Conservation (phyloP, 805 yeast species). For the Candida ortonii region DNA sequence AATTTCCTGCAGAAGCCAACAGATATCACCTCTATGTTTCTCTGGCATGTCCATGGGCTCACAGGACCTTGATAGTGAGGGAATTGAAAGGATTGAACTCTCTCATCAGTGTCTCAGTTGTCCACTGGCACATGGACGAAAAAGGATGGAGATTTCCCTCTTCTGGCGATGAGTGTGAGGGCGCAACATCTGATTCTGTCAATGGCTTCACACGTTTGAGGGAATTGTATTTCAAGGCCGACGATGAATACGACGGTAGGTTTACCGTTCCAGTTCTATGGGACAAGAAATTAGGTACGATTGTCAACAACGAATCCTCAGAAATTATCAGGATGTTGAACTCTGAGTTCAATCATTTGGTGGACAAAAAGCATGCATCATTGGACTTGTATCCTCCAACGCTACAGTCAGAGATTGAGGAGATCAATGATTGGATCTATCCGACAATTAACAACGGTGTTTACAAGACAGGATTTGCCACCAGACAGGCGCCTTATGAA, state of each 20-base stretch:
- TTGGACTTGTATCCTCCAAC: constrained; percentile 62
- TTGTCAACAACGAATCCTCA: constrained; percentile 88
- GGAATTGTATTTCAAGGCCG: constrained; percentile 71
- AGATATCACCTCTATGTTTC: constrained; percentile 89
- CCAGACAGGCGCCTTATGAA: constrained; percentile 79
- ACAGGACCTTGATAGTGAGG: constrained; percentile 73
- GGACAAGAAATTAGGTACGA: constrained; percentile 79
- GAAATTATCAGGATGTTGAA: constrained; percentile 86
- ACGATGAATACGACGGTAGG: constrained; percentile 75
- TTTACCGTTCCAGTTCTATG: constrained; percentile 92
- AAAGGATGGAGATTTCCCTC: constrained; percentile 84
- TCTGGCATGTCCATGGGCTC: constrained; percentile 96
- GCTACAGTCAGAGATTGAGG: constrained; percentile 61
- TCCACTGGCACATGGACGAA: constrained; percentile 86
- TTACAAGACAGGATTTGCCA: constrained; percentile 88
- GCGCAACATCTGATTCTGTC: constrained; percentile 55
- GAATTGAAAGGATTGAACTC: constrained; percentile 68
- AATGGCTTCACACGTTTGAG: constrained; percentile 59
- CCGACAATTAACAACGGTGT: constrained; percentile 89
- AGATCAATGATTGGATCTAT: constrained; percentile 76
- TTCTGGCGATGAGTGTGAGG: constrained; percentile 42
- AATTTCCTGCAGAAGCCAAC: constrained; percentile 68
- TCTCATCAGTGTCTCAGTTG: constrained; percentile 68
- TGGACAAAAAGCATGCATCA: constrained; percentile 45
- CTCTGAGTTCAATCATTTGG: constrained; percentile 62